Base-by-base conservation (phyloP, 768 basidiomycete genomes). In the Tulasnella sp. region DNA sequence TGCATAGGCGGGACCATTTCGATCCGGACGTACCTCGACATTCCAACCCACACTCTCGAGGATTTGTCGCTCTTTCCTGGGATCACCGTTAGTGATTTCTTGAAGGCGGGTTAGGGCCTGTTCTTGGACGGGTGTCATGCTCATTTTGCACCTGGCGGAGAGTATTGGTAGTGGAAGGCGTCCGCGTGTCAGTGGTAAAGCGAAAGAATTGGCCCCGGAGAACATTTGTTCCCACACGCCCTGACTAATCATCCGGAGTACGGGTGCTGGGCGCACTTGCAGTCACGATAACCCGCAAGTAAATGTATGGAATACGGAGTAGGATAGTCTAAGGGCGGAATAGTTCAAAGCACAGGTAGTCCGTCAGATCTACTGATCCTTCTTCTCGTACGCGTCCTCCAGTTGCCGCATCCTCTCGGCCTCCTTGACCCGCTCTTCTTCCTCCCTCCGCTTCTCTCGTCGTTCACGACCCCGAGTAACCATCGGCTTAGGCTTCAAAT, bases 401-500 rank as follows among this genome's bases (percentile, higher is more conserved):
- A 42, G 27, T 15, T 54, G 15, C 59, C 61, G 60, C 29, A 52
- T 58, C 63, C 59, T 68, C 59, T 58, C 48, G 32, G 25, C 11
- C 27, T 54, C 34, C 32, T 27, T 19, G 12, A 50, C 8, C 32
- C 65, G 69, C 69, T 76, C 73, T 65, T 71, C 72, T 50, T 64
- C 69, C 49, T 78, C 71, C 56, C 83, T 71, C 32, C 73, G 53
- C 65, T 69, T 71, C 69, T 88, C 87, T 59, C 86, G 72, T 29
- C 92, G 75, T 64, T 92, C 88, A 41, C 85, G 73, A 3, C 92
- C 92, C 4, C 82, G 77, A 0, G 86, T 90, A 48, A 97, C 75
- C 76, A 97, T 80, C 41, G 75, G 70, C 66, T 84, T 87, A 2
- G 92, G 91, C 65, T 89, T 84, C 17, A 94, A 73, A 63, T 88